Conservation (phyloP, 805 yeast species). For the Limtongia smithiae region DNA sequence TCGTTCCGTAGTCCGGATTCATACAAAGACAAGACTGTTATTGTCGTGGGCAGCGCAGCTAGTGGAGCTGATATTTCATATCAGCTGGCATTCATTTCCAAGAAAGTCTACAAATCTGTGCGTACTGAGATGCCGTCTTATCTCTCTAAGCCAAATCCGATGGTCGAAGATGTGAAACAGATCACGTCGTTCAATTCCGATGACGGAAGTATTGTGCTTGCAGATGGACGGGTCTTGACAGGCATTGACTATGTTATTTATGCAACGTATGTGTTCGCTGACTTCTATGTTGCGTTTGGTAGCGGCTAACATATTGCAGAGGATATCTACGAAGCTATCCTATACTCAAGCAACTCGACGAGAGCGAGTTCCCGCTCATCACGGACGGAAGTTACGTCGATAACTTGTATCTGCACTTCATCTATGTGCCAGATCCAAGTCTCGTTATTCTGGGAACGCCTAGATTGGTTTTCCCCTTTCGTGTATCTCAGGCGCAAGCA, state of each 20-base stretch:
- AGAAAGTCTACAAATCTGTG: conserved; percentile 47
- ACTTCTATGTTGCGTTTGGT: too few species aligned
- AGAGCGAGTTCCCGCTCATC: conserved; percentile 38
- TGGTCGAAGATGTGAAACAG: conserved; percentile 46
- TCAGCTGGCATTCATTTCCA: conserved; percentile 49
- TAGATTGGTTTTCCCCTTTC: conserved; percentile 58
- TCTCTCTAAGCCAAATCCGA: conserved; percentile 30
- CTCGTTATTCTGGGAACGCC: conserved; percentile 62
- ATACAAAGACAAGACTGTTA: conserved; percentile 46
- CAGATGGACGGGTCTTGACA: conserved; percentile 46
- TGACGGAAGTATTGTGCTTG: conserved; percentile 44
- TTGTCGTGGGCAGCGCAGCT: conserved; percentile 74
- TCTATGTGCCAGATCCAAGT: conserved; percentile 59
- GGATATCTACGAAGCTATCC: conserved; percentile 71
- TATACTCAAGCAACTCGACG: conserved; percentile 44
- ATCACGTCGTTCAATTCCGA: conserved; percentile 41
- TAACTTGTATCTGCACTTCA: conserved; percentile 57
- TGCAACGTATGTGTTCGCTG: conserved; percentile 46
- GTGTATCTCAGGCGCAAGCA: conserved; percentile 51
- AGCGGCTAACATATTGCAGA: too few species aligned
- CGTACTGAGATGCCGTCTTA: conserved; percentile 40
- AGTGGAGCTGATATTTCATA: conserved; percentile 72
- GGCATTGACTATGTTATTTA: conserved; percentile 58
- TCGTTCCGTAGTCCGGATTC: conserved; percentile 48
- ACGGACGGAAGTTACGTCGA: conserved; percentile 49